These are phyloP conservation scores for Gastrolobium bilobum DNA, from an alignment of 306 rosid genomes.

Conservation along the genomic window DNA sequence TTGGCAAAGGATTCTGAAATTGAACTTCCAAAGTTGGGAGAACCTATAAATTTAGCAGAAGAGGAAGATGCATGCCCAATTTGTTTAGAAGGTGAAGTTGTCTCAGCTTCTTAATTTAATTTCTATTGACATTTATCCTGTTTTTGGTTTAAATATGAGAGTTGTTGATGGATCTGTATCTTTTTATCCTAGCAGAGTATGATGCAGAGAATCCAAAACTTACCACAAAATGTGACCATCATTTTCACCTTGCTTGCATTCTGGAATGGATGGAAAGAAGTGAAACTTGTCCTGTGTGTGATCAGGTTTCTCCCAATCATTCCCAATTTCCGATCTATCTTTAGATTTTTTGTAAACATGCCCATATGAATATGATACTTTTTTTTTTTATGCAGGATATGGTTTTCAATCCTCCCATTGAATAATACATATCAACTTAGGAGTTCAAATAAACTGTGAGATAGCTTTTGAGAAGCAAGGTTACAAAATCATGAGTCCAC, in stretches of 20 bases:
- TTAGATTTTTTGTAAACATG: constrained; percentile 20
- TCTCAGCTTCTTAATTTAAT: constrained; percentile 22
- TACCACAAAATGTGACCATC: constrained; percentile 79
- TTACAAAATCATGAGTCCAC: constrained; percentile 47
- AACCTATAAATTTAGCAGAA: constrained; percentile 63
- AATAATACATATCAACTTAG: constrained; percentile 53
- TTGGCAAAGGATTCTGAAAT: constrained; percentile 63
- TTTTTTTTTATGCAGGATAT: constrained; percentile 71
- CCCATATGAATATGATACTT: constrained; percentile 1
- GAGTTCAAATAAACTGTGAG: constrained; percentile 40
- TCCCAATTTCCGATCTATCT: constrained; percentile 22
- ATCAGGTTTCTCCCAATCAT: constrained; percentile 67
- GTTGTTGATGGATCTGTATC: constrained; percentile 24
- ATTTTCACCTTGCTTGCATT: constrained; percentile 98
- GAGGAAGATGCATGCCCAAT: constrained; percentile 94
- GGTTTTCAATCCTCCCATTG: constrained; percentile 79
- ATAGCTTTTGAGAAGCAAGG: constrained; percentile 53
- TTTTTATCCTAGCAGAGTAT: constrained; percentile 70
- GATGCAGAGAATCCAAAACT: constrained; percentile 86
- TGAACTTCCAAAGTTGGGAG: constrained; percentile 71
- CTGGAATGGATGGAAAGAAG: constrained; percentile 99
- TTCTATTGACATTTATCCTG: constrained; percentile 36
- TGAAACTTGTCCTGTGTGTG: constrained; percentile 90
- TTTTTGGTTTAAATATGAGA: constrained; percentile 36
- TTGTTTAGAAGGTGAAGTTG: constrained; percentile 91